Evolutionary conservation across 1,139 yeast species (phyloP), one percentile per base, ranked within the genome.

Genomic region (Sugiyamaella xylanicola): DNA sequence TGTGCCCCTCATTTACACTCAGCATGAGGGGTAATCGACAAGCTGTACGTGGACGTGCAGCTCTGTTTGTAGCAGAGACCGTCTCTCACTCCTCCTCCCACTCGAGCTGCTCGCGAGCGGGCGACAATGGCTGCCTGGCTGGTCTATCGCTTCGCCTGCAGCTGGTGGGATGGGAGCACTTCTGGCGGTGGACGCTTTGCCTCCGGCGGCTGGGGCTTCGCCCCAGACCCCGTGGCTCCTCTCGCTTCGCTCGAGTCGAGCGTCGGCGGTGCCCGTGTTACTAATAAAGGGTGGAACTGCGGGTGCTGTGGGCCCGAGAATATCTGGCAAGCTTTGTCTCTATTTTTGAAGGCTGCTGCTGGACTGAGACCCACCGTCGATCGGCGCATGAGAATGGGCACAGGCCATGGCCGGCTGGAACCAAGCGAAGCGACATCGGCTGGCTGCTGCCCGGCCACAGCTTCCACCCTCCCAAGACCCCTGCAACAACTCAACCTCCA

Each of bases 121-220:
- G 9, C 8, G 8, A 25, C 29, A 25, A 25, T 9, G 8, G 9
- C 8, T 5, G 29, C 9, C 29, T 25, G 29, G 29, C n/a, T n/a
- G n/a, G n/a, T n/a, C n/a, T n/a, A n/a, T n/a, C n/a, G n/a, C n/a
- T n/a, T n/a, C n/a, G n/a, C n/a, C n/a, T n/a, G n/a, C n/a, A n/a
- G n/a, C n/a, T n/a, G n/a, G n/a, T n/a, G n/a, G n/a, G n/a, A n/a
- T n/a, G 29, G 29, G 8, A 9, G 29, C 5, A 9, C 29, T 9
- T 9, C 29, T 5, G 29, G 8, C 29, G 29, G 8, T 9, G 29
- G 29, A 25, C 11, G 40, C 19, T 36, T 13, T 36, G 40, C 40
- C 40, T 36, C 40, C 40, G 40, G 40, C 40, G 40, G 40, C 40
- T 36, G 40, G 40, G 40, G 42, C 17, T 19, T 2, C 17, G 20